These are phyloP conservation scores for Silene coronaria DNA, from an alignment of 179 eudicot genomes.

Conservation along the genomic window DNA sequence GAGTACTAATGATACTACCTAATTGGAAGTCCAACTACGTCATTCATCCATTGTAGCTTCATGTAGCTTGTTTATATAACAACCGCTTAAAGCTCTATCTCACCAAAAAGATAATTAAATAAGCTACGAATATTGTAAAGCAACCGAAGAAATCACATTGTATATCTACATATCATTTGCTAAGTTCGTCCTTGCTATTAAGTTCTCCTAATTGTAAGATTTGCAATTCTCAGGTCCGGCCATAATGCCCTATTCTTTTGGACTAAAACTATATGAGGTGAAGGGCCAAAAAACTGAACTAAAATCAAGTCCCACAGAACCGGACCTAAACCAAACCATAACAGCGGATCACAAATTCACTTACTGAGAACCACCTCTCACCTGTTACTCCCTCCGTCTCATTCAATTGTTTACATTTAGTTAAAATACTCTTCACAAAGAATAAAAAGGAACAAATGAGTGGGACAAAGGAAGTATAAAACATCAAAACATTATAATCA, in stretches of 20 bases:
- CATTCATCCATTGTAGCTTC: neutral
- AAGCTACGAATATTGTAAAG: neutral
- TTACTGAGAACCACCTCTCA: slow-evolving; percentile 1
- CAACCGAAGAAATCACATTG: neutral
- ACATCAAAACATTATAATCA: slow-evolving; percentile 5
- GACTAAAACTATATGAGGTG: neutral
- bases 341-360: slow-evolving; percentile 9
- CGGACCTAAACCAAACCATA: slow-evolving; percentile 81
- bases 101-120: neutral
- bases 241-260: neutral
- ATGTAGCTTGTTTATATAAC: neutral
- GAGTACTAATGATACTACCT: too few species aligned
- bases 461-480: neutral
- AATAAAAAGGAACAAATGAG: too few species aligned
- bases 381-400: neutral
- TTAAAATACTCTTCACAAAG: too few species aligned
- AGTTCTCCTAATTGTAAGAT: too few species aligned
- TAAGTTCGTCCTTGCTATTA: too few species aligned
- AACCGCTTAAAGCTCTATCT: neutral
- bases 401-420: too few species aligned
- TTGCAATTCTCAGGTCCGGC: neutral
- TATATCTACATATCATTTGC: neutral
- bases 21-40: neutral
- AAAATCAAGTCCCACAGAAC: slow-evolving; percentile 24
- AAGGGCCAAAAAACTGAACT: neutral